Evolutionary conservation across 2,329 filamentous ascomycete species (phyloP), one percentile per base, ranked within the genome.

Genomic region (Pseudocercospora fijiensis): DNA sequence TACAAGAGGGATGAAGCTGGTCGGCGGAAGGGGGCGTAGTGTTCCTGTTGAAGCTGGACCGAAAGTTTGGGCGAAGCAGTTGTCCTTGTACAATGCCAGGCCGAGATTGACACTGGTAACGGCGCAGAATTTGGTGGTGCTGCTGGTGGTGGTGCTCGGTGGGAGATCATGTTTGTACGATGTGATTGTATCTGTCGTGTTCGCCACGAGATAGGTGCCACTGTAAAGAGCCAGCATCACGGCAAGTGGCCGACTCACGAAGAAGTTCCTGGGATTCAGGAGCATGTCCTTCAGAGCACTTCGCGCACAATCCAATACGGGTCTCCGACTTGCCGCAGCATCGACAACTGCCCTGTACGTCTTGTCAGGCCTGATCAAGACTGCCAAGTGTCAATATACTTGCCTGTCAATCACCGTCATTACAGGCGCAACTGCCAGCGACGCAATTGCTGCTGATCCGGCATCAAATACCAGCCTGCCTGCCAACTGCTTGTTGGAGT

Each of bases 381-480:
- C 2, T 27, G 26, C 13, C 11, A 26, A 53, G 3, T 24, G 11
- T n/a, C 30, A 22, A 18, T 37, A 7, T 20, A 58, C 62, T 61
- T 18, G 70, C 69, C 65, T 67, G 53, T 71, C 69, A 56, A 71
- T 68, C 16, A 69, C 57, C 7, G 65, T 63, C 47, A 71, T 67
- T 3, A 68, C 60, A 11, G 69, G 69, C 11, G 69, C 63, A n/a
- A 71, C 68, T n/a, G 66, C 61, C 37, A 61, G 22, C 8, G 66
- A 67, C 26, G 69, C 68, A n/a, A 63, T 67, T 45, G 67, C 22
- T 27, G 69, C 68, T 20, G 66, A 65, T 26, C 45, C 56, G 16
- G 53, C 66, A 64, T 71, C 67, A 43, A 67, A 57, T 11, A 11
- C 49, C 22, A 53, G 16, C 28, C 49, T 26, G 16, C 22, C 49